phyloP scores from a whole-genome alignment of 805 yeast species.

The Saturnispora serradocipensis region DNA sequence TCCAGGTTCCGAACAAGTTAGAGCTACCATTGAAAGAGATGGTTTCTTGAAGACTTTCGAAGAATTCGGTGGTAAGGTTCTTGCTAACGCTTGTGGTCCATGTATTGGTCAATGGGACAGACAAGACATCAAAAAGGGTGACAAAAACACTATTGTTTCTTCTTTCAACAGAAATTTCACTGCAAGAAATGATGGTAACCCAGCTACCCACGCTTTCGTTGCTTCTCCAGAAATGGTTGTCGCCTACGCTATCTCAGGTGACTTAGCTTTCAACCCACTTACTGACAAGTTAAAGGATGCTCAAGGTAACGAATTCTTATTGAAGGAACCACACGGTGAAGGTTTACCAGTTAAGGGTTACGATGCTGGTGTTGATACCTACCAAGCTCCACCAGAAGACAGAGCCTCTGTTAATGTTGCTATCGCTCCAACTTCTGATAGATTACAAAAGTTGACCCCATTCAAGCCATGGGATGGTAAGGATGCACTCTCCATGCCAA shows the following conservation, averaged over 20 bases:
- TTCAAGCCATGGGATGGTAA: conserved; percentile 95
- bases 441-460: conserved; percentile 90
- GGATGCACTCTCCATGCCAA: conserved; percentile 83
- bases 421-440: conserved; percentile 85
- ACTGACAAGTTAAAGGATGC: conserved; percentile 71
- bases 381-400: conserved; percentile 94
- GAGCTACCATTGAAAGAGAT: conserved; percentile 95
- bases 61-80: conserved; percentile 81
- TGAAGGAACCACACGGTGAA: conserved; percentile 70
- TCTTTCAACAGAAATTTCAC: conserved; percentile 97
- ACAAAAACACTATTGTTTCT: conserved; percentile 83
- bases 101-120: conserved; percentile 99
- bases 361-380: conserved; percentile 61
- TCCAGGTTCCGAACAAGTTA: conserved; percentile 96
- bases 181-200: conserved; percentile 97
- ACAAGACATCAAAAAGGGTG: conserved; percentile 54
- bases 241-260: conserved; percentile 93
- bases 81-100: conserved; percentile 99
- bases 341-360: conserved; percentile 77
- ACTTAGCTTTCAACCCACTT: conserved; percentile 83
- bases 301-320: conserved; percentile 66
- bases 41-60: conserved; percentile 77
- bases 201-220: conserved; percentile 93
- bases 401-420: conserved; percentile 65
- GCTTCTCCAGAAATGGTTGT: conserved; percentile 99